Percentiles rank a stretch among this genome's conserved stretches.
phyloP scores from a whole-genome alignment of 306 rosid genomes.

The Sicyos edulis region DNA sequence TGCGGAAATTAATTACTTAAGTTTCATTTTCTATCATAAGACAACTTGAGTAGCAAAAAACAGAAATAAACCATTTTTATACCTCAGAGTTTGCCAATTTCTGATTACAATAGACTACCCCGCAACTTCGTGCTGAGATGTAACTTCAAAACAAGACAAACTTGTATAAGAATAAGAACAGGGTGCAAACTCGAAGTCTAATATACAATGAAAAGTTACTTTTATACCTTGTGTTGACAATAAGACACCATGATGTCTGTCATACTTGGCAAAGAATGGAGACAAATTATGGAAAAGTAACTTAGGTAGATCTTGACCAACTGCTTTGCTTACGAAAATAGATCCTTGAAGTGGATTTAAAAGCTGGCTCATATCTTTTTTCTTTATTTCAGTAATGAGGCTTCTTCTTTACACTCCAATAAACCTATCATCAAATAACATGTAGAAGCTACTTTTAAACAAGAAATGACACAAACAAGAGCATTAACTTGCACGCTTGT shows the following conservation, averaged over 20 bases:
- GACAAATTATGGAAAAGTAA: conserved; percentile 24
- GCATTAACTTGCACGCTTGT: neutral
- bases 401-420: neutral
- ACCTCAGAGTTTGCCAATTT: conserved; percentile 31
- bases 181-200: neutral
- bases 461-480: neutral
- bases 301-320: conserved; percentile 31
- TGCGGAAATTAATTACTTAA: too few species aligned
- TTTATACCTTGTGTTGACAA: conserved; percentile 37
- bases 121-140: conserved; percentile 10
- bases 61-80: conserved; percentile 20
- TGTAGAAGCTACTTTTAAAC: conserved; percentile 2
- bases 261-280: conserved; percentile 25
- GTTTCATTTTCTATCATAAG: neutral
- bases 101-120: conserved; percentile 28
- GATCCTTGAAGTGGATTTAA: conserved; percentile 39
- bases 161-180: neutral
- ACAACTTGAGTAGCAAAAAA: neutral
- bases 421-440: neutral
- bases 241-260: conserved; percentile 24
- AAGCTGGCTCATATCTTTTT: conserved; percentile 39
- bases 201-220: neutral
- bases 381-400: conserved; percentile 5
- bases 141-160: conserved; percentile 28
- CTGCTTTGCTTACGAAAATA: conserved; percentile 26